Evolutionary conservation across 2,329 filamentous ascomycete species (phyloP).

Genomic region (Mycosphaerelloides madeirae): DNA sequence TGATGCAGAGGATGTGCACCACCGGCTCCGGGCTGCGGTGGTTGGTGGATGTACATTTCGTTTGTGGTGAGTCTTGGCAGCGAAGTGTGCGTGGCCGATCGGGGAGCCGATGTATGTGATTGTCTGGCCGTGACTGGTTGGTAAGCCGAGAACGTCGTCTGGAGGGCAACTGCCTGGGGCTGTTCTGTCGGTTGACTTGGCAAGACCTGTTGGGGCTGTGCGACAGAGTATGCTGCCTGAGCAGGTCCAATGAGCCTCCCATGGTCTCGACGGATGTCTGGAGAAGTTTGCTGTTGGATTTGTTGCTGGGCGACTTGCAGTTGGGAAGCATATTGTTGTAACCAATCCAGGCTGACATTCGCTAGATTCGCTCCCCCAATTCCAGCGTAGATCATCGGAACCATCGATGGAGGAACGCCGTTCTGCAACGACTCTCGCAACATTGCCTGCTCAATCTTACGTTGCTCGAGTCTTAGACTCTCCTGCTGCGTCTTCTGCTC

Average conservation of each 20-base stretch:
- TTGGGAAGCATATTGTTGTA: constrained; percentile 47
- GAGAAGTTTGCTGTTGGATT: constrained; percentile 33
- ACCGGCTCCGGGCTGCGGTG: constrained; percentile 37
- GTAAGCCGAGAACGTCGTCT: constrained; percentile 39
- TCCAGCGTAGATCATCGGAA: constrained; percentile 52
- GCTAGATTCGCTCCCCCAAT: constrained; percentile 47
- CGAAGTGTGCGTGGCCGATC: constrained; percentile 43
- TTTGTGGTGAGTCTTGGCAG: constrained; percentile 50
- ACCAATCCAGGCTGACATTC: constrained; percentile 46
- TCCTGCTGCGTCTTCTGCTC: constrained; percentile 52
- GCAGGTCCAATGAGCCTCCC: constrained; percentile 37
- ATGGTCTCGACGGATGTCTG: constrained; percentile 38
- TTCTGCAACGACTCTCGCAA: constrained; percentile 49
- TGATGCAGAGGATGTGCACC: constrained; percentile 40
- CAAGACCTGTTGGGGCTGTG: constrained; percentile 30
- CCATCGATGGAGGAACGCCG: constrained; percentile 48
- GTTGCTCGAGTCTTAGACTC: constrained; percentile 46
- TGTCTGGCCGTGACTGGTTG: constrained; percentile 26
- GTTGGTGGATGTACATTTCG: constrained; percentile 48
- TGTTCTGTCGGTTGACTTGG: constrained; percentile 36
- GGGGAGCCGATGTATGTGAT: constrained; percentile 40
- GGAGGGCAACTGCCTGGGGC: constrained; percentile 27
- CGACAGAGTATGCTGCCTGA: constrained; percentile 26
- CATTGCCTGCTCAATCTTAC: constrained; percentile 51
- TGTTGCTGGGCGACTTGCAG: constrained; percentile 35